Evolutionary conservation across 306 rosid genomes (phyloP).

Genomic region (Sesbania bispinosa): DNA sequence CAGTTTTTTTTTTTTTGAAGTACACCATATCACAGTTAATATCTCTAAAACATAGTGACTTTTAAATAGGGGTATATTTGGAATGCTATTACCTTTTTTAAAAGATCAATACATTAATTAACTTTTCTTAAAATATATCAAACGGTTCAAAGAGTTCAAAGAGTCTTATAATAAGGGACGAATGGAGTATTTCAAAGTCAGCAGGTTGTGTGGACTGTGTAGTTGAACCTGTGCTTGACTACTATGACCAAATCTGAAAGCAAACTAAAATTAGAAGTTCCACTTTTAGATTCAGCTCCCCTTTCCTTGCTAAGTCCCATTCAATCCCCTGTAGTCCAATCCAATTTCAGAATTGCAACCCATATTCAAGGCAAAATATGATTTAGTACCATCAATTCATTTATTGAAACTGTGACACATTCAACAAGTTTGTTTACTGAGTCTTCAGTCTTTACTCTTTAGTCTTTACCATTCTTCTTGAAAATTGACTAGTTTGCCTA

Average conservation of each 20-base stretch:
- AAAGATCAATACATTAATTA: too few species aligned
- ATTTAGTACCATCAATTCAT: not conserved
- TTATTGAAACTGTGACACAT: not conserved
- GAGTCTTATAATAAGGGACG: too few species aligned
- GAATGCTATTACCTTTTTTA: too few species aligned
- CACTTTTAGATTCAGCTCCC: slow-evolving; percentile 28
- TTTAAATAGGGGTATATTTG: too few species aligned
- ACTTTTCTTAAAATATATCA: too few species aligned
- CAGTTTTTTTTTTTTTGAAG: too few species aligned
- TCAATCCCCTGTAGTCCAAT: too few species aligned
- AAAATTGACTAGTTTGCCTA: slow-evolving; percentile 23
- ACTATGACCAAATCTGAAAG: not conserved
- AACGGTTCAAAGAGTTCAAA: too few species aligned
- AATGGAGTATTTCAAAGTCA: slow-evolving; percentile 8
- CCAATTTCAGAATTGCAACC: not conserved
- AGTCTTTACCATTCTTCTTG: not conserved
- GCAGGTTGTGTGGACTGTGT: not conserved
- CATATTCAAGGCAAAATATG: not conserved
- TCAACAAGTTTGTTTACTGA: not conserved
- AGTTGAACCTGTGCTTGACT: slow-evolving; percentile 22
- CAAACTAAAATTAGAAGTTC: not conserved
- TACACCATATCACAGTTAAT: too few species aligned
- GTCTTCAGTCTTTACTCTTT: too few species aligned
- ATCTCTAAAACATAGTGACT: too few species aligned
- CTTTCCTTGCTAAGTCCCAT: slow-evolving; percentile 22